These are phyloP conservation scores for Gynochthodes officinalis DNA, from an alignment of 257 asterid species.

Conservation along the genomic window DNA sequence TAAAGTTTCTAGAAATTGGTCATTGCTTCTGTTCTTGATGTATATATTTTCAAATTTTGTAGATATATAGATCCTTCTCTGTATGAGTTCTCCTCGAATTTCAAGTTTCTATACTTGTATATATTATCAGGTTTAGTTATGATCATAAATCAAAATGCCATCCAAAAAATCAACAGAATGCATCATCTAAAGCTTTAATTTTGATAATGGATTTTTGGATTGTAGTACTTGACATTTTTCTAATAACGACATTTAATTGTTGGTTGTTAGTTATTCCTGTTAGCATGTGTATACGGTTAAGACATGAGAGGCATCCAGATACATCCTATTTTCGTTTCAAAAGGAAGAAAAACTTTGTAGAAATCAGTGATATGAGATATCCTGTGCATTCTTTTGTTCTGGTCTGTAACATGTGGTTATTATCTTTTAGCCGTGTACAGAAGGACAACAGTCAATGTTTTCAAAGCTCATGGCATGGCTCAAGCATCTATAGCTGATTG, in stretches of 20 bases:
- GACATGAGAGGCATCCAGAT: not conserved
- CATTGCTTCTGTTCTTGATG: not conserved
- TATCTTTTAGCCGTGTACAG: constrained; percentile 69
- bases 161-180: not conserved
- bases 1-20: constrained; percentile 29
- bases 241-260: not conserved
- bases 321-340: not conserved
- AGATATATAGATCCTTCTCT: not conserved
- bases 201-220: not conserved
- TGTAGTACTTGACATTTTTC: not conserved
- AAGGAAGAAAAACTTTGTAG: not conserved
- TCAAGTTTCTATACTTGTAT: not conserved
- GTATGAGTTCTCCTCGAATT: not conserved
- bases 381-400: not conserved
- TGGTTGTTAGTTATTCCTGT: not conserved
- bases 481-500: constrained; percentile 92
- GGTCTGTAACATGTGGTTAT: constrained; percentile 18
- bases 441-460: constrained; percentile 84
- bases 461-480: constrained; percentile 89
- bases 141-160: not conserved
- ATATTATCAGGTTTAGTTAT: not conserved
- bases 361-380: not conserved
- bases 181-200: not conserved
- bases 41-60: not conserved
- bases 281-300: not conserved